These are phyloP conservation scores for Clonostachys solani DNA, from an alignment of 2,329 filamentous ascomycete genomes.

Conservation along the genomic window DNA sequence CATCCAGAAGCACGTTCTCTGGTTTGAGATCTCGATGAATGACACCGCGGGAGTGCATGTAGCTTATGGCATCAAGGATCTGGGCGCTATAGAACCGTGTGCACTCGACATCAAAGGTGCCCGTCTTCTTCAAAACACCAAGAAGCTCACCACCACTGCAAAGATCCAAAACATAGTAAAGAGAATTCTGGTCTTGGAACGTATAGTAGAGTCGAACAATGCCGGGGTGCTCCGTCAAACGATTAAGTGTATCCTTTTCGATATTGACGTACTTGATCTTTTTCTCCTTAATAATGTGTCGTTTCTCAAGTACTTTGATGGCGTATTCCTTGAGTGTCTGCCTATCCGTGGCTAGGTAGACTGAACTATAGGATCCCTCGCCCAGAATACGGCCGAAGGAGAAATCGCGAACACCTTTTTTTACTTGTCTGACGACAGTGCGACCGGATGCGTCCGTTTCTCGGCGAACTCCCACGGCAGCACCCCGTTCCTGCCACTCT, in stretches of 20 bases:
- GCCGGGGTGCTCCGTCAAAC: constrained; percentile 91
- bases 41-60: constrained; percentile 95
- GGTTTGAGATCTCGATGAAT: constrained; percentile 97
- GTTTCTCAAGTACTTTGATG: constrained; percentile 96
- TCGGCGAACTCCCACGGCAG: constrained; percentile 77
- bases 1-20: constrained; percentile 92
- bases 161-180: constrained; percentile 95
- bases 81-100: constrained; percentile 92
- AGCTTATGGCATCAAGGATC: constrained; percentile 92
- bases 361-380: constrained; percentile 96
- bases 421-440: constrained; percentile 76
- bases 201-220: constrained; percentile 98
- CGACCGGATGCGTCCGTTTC: constrained; percentile 85
- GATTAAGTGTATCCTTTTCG: constrained; percentile 95
- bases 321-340: constrained; percentile 95
- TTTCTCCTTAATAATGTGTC: constrained; percentile 99
- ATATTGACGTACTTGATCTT: constrained; percentile 99
- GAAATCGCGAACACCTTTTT: constrained; percentile 97
- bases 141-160: constrained; percentile 90
- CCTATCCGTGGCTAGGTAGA: constrained; percentile 86
- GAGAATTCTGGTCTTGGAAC: constrained; percentile 91
- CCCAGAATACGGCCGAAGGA: constrained; percentile 86
- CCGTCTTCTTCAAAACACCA: constrained; percentile 88
- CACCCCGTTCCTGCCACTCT: constrained; percentile 93
- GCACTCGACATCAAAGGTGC: constrained; percentile 93